Evolutionary conservation across 2,329 filamentous ascomycete genomes (phyloP), one percentile per base, ranked within the genome.

Genomic region (Fusarium sp.): DNA sequence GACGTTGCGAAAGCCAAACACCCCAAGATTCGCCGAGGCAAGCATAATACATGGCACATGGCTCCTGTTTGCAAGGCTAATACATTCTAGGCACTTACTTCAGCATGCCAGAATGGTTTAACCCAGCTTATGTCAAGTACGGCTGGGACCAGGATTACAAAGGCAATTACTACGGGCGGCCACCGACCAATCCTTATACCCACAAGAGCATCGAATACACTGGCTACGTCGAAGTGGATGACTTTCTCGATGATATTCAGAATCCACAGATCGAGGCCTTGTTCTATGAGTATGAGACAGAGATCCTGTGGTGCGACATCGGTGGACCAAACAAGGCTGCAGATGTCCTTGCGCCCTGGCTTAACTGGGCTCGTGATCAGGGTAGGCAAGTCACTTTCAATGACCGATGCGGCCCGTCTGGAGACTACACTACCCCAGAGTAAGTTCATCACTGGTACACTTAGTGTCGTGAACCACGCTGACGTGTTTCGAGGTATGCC

Each of bases 61-160:
- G 4, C 21, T 18, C 10, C 3, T 12, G 5, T 10, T 10, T 1
- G 8, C 25, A 8, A 11, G 4, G 19, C 21, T 31, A 1, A 33
- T 14, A 19, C 10, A 12, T 9, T 7, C 4, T 2, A 49, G 46
- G 46, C 7, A 49, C 46, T 3, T 49, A 49, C 16, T 33, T 49
- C 10, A 49, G 46, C 5, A 49, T 49, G 46, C 46, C 46, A 1
- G 46, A 49, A 7, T 49, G 29, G 46, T 49, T 49, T 18, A 49
- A 49, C 4, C 46, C 46, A 4, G 46, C 29, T 7, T 49, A 49
- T 10, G 29, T 18, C 5, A 14, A 14, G 25, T 49, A 49, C 10
- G 29, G 19, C 10, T 49, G 29, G 46, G 46, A 49, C 7, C 46
- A 49, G 9, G 29, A 49, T 4, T 49, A 23, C 10, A 31, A 49